These are phyloP conservation scores for Phytophthora fragariaefolia DNA, from an alignment of 352 stramenopile species.

Conservation along the genomic window DNA sequence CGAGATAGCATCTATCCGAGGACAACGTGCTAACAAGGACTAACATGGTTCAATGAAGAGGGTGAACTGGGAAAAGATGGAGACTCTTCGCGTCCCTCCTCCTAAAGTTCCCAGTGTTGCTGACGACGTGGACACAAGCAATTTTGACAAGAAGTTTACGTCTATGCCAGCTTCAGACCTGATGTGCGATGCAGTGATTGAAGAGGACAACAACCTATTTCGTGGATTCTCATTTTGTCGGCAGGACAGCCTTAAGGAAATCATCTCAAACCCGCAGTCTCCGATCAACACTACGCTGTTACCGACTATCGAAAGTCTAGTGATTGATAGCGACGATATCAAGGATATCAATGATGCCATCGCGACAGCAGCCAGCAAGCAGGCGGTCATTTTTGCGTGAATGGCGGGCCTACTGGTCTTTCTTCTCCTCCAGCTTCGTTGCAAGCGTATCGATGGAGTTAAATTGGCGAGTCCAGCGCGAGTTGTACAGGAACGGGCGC, in stretches of 20 bases:
- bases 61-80: slow-evolving; percentile 94
- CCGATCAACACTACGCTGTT: slow-evolving; percentile 37
- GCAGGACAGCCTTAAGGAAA: slow-evolving; percentile 46
- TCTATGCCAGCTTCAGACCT: slow-evolving; percentile 70
- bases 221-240: slow-evolving; percentile 81
- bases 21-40: slow-evolving; percentile 1
- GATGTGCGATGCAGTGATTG: slow-evolving; percentile 55
- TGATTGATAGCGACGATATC: slow-evolving; percentile 42
- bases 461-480: slow-evolving; percentile 96
- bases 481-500: slow-evolving; percentile 98
- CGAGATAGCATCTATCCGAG: not conserved
- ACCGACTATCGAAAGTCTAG: slow-evolving; percentile 48
- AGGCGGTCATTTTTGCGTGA: slow-evolving; percentile 28
- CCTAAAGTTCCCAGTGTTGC: slow-evolving; percentile 90
- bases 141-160: slow-evolving; percentile 96
- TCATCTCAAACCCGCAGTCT: slow-evolving; percentile 34
- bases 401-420: slow-evolving; percentile 48
- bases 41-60: slow-evolving; percentile 28
- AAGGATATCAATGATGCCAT: slow-evolving; percentile 50
- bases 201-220: slow-evolving; percentile 68
- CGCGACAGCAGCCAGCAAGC: slow-evolving; percentile 34
- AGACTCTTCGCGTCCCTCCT: slow-evolving; percentile 89
- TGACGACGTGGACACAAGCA: slow-evolving; percentile 91
- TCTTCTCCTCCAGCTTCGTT: slow-evolving; percentile 78
- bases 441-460: slow-evolving; percentile 93